Evolutionary conservation across 1,284 basidiomycete genomes (phyloP), one percentile per base, ranked within the genome.

Genomic region (Dichomitus squalens): DNA sequence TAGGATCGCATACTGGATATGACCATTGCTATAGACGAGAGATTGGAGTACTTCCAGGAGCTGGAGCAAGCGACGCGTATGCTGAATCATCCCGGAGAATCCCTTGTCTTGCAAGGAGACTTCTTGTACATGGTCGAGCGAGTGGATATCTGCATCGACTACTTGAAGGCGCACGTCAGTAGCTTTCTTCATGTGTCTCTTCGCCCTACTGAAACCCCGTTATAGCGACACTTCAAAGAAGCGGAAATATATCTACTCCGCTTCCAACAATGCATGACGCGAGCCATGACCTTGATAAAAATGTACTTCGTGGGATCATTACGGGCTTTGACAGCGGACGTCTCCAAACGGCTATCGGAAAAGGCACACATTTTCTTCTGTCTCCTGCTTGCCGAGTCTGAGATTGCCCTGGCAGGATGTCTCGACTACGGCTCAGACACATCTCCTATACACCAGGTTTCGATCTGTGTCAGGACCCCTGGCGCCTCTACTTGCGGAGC

Each of bases 261-360:
- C 23, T 97, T 95, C 75, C 94, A 96, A 68, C 95, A 97, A 74
- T 97, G 95, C 72, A 88, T 97, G 83, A 96, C 93, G 0, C 86
- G 95, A 34, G 92, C 93, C 21, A 96, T 97, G 95, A 96, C 94
- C 0, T 80, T 98, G 50, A 93, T 97, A 76, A 95, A 92, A 70
- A 93, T 97, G 84, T 94, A 90, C 74, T 96, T 96, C 67, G 87
- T 95, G 21, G 88, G 90, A 4, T 88, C 90, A 2, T 77, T 97
- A 11, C 81, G 87, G 53, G 84, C 87, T 1, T 78, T 95, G 11
- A 85, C 87, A 1, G 74, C 83, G 21, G 92, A 96, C 64, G 82
- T 95, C 12, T 81, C 82, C 1, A 88, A 81, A 64, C 83, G 91
- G 8, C 71, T 95, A 47, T 79, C 81, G 0, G 92, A 94, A 64